Evolutionary conservation across 1,139 yeast genomes (phyloP).

Genomic region (Yamadazyma aaseri): DNA sequence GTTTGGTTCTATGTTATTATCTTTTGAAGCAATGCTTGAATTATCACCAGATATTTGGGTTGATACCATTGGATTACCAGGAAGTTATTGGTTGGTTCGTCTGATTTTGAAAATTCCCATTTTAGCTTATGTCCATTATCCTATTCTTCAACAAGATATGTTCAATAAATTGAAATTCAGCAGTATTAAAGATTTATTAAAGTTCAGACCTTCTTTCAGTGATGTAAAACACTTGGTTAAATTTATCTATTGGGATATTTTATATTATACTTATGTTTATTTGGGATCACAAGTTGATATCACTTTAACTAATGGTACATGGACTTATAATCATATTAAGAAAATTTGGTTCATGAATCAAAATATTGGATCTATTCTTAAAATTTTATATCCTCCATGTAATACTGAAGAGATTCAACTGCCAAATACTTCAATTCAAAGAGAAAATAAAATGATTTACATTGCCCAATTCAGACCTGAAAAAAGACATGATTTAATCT

Average conservation of each 20-base stretch:
- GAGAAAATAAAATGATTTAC: slow-evolving; percentile 64
- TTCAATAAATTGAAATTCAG: slow-evolving; percentile 50
- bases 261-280: slow-evolving; percentile 61
- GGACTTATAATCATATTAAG: slow-evolving; percentile 80
- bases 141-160: slow-evolving; percentile 89
- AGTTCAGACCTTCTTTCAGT: slow-evolving; percentile 11
- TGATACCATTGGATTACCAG: slow-evolving; percentile 94
- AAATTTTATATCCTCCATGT: slow-evolving; percentile 82
- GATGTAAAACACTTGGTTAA: slow-evolving; percentile 40
- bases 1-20: slow-evolving; percentile 67
- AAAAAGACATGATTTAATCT: slow-evolving; percentile 76
- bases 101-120: slow-evolving; percentile 66
- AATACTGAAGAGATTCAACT: slow-evolving; percentile 48
- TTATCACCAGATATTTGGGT: slow-evolving; percentile 88
- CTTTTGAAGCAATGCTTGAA: slow-evolving; percentile 66
- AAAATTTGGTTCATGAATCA: slow-evolving; percentile 54
- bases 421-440: slow-evolving; percentile 18
- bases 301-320: slow-evolving; percentile 79
- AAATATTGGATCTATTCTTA: slow-evolving; percentile 24
- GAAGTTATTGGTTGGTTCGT: slow-evolving; percentile 59
- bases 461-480: slow-evolving; percentile 96
- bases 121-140: slow-evolving; percentile 88
- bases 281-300: slow-evolving; percentile 68
- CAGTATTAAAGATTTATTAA: slow-evolving; percentile 18
- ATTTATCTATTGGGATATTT: slow-evolving; percentile 66